Base-by-base conservation (phyloP, 2,329 filamentous ascomycete genomes). In the Cladophialophora immunda region DNA sequence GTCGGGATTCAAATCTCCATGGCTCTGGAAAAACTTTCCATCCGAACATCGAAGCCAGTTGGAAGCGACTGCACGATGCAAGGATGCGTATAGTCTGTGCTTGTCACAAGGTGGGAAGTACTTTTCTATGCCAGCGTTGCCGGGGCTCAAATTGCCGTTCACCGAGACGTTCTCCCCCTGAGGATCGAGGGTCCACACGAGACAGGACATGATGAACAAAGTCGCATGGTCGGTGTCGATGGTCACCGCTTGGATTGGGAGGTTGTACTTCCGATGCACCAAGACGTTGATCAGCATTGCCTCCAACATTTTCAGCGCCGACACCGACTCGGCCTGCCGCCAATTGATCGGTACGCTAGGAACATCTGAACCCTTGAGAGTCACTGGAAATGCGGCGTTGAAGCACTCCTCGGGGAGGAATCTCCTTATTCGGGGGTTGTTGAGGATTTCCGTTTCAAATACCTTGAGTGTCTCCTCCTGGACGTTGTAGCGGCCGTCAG, bases 261-360 rank as follows among this genome's bases (percentile, higher is more conserved):
- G 4, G 25, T 17, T 17, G 27, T 55, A 55, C 65, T 84, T 84
- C 15, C 75, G 75, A 52, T 78, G 76, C 7, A 85, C 58, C 8
- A 85, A 72, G 0, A 77, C 75, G 56, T 80, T 81, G 25, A 85
- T 68, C 68, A 84, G 76, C 0, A 78, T 77, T 3, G 82, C 83
- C 69, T 85, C 83, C 19, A 83, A 73, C 1, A 76, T 83, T 72
- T 85, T 85, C 34, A 85, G 68, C 1, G 82, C 76, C 0, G 83
- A 79, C 1, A 84, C 80, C 56, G 82, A 84, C 71, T 87, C 85
- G 1, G 85, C 83, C 59, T 86, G 85, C 2, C 84, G 78, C 84
- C 85, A 87, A 59, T 85, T 85, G 72, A 87, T 83, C 0, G 84
- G 83, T 8, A 86, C 78, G 55, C 76, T 81, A 0, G 84, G 84